Base-by-base conservation (phyloP, 208 protist genomes). In the Wallacemonas sp. region DNA sequence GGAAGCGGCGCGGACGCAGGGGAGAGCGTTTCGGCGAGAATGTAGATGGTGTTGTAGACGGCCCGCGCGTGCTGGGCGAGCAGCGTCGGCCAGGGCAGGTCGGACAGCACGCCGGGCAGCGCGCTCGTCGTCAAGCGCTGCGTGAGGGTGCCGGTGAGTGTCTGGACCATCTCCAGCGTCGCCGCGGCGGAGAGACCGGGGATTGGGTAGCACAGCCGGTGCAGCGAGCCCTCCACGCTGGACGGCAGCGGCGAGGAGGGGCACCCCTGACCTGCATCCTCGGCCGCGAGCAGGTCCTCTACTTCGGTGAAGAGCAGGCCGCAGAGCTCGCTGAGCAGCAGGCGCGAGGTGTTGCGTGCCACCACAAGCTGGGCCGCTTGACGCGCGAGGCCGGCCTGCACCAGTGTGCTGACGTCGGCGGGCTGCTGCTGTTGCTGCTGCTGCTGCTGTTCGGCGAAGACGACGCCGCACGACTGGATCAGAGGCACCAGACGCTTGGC, bases 31-130 rank as follows among this genome's bases (percentile, higher is more conserved):
- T 79, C 61, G n/a, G 64, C 49, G 23, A 79, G 57, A 11, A 84
- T 64, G 62, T 80, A 87, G 20, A 93, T 83, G 20, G 72, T 31
- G 65, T 84, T 82, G 76, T 84, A 87, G 1, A 89, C 49, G 72
- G 77, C 73, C 50, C 83, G 83, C 7, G 77, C 68, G 46, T 86
- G 80, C 61, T 93, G 79, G 10, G 83, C 72, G 14, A 90, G 61
- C 29, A 89, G 32, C 14, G 74, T 85, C 14, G 83, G 57, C 81
- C 79, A 87, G 29, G 83, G 74, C n/a, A 80, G 29, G 22, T 50
- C 54, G 2, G 77, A 84, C 44, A 92, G 63, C 22, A 52, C 28
- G 31, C 57, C 76, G n/a, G 81, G 77, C 22, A 77, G 69, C 5
- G 69, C 26, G 28, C 67, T 67, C 25, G 32, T 20, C 29, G 54